Evolutionary conservation across 225 moss, liverwort and hornwort species (phyloP).

Genomic region (Takakia lepidozioides): DNA sequence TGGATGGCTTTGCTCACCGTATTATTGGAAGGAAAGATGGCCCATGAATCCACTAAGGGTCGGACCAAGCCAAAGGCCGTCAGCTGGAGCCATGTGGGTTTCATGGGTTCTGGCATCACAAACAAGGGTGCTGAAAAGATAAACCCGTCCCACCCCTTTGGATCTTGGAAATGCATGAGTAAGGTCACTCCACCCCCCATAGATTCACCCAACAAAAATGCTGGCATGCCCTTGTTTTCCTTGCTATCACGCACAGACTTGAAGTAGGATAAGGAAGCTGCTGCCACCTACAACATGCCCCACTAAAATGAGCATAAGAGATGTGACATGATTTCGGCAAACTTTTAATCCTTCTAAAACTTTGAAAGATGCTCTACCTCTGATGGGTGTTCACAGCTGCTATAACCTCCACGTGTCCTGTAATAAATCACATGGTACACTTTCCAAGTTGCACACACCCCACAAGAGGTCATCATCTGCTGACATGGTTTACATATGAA

Average conservation of each 20-base stretch:
- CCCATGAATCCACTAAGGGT: slow-evolving; percentile 36
- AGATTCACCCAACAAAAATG: slow-evolving; percentile 62
- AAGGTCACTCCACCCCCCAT: slow-evolving; percentile 57
- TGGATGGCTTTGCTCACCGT: slow-evolving; percentile 13
- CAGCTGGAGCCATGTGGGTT: slow-evolving; percentile 24
- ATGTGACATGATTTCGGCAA: no score
- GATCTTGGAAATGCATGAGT: slow-evolving; percentile 69
- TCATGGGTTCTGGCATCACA: slow-evolving; percentile 27
- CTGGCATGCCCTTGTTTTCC: slow-evolving; percentile 38
- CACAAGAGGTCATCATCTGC: no score
- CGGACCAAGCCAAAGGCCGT: slow-evolving; percentile 37
- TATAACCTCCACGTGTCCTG: no score
- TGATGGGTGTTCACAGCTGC: no score
- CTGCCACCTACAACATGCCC: slow-evolving; percentile 24
- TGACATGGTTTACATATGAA: no score
- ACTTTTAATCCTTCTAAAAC: no score
- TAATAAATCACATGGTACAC: no score
- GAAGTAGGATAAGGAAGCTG: slow-evolving; percentile 44
- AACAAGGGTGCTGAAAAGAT: slow-evolving; percentile 54
- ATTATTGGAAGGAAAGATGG: slow-evolving; percentile 21
- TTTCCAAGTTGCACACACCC: no score
- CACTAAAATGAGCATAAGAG: not conserved
- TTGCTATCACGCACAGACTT: slow-evolving; percentile 44
- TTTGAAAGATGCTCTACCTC: no score
- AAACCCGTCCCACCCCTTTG: slow-evolving; percentile 58